A percentile compares a stretch with the other conserved stretches of the same genome.
Evolutionary conservation across 2,329 filamentous ascomycete species (phyloP).

Genomic region (Madurella mycetomatis): DNA sequence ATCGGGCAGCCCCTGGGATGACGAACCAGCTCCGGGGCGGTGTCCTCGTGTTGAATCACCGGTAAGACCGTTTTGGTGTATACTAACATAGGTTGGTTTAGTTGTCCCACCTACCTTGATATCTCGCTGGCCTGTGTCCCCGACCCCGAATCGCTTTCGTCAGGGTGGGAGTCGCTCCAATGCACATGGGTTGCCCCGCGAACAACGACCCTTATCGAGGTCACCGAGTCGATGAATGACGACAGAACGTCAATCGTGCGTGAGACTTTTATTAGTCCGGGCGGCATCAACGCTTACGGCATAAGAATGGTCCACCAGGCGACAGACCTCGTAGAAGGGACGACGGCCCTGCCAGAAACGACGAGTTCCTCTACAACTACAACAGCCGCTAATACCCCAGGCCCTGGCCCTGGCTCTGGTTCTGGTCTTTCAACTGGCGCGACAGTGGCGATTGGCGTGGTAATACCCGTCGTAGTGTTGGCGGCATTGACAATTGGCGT

Average conservation of each 20-base stretch:
- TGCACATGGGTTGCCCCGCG: constrained; percentile 34
- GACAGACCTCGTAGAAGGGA: constrained; percentile 19
- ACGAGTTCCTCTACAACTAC: neutral
- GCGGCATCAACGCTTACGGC: constrained; percentile 33
- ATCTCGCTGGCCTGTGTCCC: constrained; percentile 30
- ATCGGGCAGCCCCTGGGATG: too few relatives aligned
- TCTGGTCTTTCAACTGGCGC: constrained; percentile 6
- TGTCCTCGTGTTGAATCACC: too few relatives aligned
- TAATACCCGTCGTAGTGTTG: constrained; percentile 6
- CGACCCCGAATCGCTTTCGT: constrained; percentile 13
- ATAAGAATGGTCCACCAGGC: constrained; percentile 33
- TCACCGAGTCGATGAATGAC: constrained; percentile 24
- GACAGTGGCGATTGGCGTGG: constrained; percentile 6
- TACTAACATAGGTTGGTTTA: too few relatives aligned
- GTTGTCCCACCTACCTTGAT: constrained; percentile 28
- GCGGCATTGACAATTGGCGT: neutral
- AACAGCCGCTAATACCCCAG: neutral
- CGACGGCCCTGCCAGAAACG: too few relatives aligned
- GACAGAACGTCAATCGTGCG: constrained; percentile 25
- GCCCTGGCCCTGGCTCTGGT: neutral
- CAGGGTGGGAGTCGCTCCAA: constrained; percentile 17
- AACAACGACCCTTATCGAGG: constrained; percentile 22
- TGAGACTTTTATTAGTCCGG: constrained; percentile 21
- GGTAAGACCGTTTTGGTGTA: too few relatives aligned
- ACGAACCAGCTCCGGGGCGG: too few relatives aligned